Percentiles rank a stretch among this genome's conserved stretches.
Conservation (phyloP, 2,329 filamentous ascomycete genomes). For the Decorospora gaudefroyi region DNA sequence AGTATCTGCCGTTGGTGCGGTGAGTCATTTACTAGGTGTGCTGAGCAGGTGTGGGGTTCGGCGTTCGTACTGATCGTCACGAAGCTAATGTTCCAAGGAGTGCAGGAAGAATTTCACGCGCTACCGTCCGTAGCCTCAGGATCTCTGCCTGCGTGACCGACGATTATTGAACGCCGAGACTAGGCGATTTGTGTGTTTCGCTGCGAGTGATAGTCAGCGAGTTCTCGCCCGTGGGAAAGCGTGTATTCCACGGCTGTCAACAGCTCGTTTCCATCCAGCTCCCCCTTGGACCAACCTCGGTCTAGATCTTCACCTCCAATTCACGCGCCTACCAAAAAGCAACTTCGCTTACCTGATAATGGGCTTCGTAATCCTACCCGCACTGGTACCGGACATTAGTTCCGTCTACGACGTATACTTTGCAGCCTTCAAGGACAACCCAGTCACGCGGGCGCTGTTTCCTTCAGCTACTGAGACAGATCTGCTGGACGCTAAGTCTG, state of each 20-base stretch:
- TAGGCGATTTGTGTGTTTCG: background rate
- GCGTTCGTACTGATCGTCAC: too few relatives aligned
- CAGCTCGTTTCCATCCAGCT: background rate
- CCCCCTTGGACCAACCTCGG: background rate
- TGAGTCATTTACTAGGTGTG: too few relatives aligned
- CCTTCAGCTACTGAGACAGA: conserved; percentile 36
- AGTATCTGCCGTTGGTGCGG: too few relatives aligned
- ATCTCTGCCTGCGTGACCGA: conserved; percentile 5
- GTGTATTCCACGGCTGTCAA: background rate
- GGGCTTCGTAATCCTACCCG: conserved; percentile 52
- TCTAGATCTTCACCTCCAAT: background rate
- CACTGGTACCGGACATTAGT: conserved; percentile 54
- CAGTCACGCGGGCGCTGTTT: conserved; percentile 53
- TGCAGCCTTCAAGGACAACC: conserved; percentile 51
- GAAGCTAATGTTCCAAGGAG: too few relatives aligned
- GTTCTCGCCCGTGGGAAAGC: background rate
- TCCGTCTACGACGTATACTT: conserved; percentile 57
- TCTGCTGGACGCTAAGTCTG: conserved; percentile 25
- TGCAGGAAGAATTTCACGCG: too few relatives aligned
- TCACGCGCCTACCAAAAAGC: background rate
- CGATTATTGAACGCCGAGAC: background rate
- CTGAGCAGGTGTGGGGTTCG: background rate
- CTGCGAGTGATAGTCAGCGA: background rate
- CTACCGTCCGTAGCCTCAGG: background rate
- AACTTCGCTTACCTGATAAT: conserved; percentile 17